phyloP scores from a whole-genome alignment of 1,284 basidiomycete genomes.

The Blastosporella zonata region DNA sequence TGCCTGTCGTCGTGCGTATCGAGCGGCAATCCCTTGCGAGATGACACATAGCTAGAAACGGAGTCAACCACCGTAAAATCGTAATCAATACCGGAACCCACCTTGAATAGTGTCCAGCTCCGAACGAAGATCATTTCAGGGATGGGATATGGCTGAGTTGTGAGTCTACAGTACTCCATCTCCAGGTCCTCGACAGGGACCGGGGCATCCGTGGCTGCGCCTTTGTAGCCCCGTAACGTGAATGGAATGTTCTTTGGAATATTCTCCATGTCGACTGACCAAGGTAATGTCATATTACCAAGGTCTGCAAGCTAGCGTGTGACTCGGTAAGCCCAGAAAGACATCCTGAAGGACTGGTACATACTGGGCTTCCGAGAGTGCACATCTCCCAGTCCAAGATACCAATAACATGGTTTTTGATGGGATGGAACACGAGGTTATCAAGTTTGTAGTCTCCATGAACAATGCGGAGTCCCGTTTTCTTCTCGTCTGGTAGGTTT shows the following conservation, averaged over 20 bases:
- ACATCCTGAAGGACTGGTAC: conserved; percentile 19
- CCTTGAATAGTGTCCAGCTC: conserved; percentile 88
- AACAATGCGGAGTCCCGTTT: conserved; percentile 74
- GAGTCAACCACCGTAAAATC: conserved; percentile 5
- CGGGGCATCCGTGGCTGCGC: conserved; percentile 53
- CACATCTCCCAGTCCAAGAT: conserved; percentile 97
- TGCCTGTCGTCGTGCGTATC: conserved; percentile 82
- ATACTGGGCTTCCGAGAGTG: conserved; percentile 83
- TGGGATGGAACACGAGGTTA: conserved; percentile 93
- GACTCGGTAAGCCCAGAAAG: conserved; percentile 1
- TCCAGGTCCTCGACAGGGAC: conserved; percentile 76
- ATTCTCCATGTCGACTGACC: conserved; percentile 59
- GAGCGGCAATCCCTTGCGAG: conserved; percentile 90
- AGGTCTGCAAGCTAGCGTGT: conserved; percentile 79
- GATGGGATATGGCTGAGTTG: conserved; percentile 67
- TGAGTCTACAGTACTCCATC: conserved; percentile 67
- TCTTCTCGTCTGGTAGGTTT: conserved; percentile 73
- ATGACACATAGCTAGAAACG: conserved; percentile 74
- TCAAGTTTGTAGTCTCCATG: conserved; percentile 98
- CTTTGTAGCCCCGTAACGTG: conserved; percentile 58
- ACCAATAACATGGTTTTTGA: conserved; percentile 88
- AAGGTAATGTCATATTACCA: conserved; percentile 86
- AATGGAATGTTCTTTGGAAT: conserved; percentile 28
- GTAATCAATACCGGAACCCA: conserved; percentile 35
- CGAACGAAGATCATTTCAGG: conserved; percentile 72